A percentile compares a stretch with the other conserved stretches of the same genome.
These are phyloP conservation scores for Naganishia vishniacii DNA, from an alignment of 768 basidiomycete species.

Conservation along the genomic window DNA sequence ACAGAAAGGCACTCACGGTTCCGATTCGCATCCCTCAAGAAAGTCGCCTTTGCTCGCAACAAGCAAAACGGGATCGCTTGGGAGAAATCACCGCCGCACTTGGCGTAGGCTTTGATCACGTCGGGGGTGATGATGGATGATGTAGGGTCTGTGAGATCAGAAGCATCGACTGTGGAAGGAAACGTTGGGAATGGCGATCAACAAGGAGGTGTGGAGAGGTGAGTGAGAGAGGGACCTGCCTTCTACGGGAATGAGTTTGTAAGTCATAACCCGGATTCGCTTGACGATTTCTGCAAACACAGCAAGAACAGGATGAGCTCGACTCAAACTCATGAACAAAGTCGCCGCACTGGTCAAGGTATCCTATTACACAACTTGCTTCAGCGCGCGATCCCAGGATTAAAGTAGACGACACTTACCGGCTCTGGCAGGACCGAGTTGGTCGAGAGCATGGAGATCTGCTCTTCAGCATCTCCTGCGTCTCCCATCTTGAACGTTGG, in stretches of 20 bases:
- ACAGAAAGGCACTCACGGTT: conserved; percentile 56
- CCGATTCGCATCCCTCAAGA: conserved; percentile 72
- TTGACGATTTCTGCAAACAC: conserved; percentile 68
- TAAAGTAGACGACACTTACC: too few relatives aligned
- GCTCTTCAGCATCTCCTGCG: too few relatives aligned
- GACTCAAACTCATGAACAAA: too few relatives aligned
- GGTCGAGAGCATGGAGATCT: too few relatives aligned
- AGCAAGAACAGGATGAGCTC: neutral
- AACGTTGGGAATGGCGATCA: neutral
- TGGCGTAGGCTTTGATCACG: conserved; percentile 67
- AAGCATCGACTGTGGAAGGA: conserved; percentile 53
- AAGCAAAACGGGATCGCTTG: conserved; percentile 63
- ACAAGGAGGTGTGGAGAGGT: neutral
- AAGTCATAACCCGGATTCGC: conserved; percentile 68
- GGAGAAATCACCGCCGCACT: conserved; percentile 78
- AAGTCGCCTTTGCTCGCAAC: conserved; percentile 76
- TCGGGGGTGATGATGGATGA: conserved; percentile 73
- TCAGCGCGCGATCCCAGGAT: neutral
- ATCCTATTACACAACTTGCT: conserved; percentile 28
- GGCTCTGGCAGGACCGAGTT: too few relatives aligned
- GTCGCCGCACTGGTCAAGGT: conserved; percentile 33
- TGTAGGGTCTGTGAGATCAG: conserved; percentile 65
- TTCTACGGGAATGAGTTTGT: conserved; percentile 72
- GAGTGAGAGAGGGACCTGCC: neutral
- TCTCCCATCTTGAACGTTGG: too few relatives aligned